Evolutionary conservation across 768 basidiomycete genomes (phyloP).

Genomic region (Brasilioporus rufonigricans): DNA sequence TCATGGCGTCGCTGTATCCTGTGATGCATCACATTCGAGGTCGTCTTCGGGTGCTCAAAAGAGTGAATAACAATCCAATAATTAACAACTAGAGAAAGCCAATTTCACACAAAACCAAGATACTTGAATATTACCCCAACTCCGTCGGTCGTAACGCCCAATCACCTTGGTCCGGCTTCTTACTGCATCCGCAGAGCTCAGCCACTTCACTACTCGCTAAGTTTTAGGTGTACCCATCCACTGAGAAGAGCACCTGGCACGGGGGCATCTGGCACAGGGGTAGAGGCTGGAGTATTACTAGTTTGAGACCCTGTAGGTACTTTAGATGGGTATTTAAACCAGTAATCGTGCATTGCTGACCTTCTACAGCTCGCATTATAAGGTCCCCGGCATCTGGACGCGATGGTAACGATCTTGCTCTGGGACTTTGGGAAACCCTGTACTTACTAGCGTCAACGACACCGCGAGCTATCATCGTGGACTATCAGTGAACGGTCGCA

Average conservation of each 20-base stretch:
- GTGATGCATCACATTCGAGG: neutral
- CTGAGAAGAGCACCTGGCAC: slow-evolving; percentile 7
- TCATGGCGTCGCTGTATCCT: neutral
- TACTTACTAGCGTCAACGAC: slow-evolving; percentile 1
- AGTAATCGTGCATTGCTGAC: slow-evolving; percentile 5
- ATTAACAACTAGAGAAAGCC: neutral
- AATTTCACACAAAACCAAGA: neutral
- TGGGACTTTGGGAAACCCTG: neutral
- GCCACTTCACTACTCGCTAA: slow-evolving; percentile 1
- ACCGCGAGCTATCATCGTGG: neutral
- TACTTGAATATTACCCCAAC: neutral
- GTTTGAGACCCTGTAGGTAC: neutral
- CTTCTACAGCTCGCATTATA: neutral
- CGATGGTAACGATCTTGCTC: neutral
- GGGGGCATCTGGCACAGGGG: no score
- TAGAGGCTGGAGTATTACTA: neutral
- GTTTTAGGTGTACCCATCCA: slow-evolving; percentile 10
- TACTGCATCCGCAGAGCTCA: neutral
- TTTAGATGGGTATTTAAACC: neutral
- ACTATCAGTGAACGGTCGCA: neutral
- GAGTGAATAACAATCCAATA: neutral
- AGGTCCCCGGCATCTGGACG: neutral
- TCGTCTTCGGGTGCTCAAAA: neutral
- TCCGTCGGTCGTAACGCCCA: neutral
- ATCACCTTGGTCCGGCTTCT: neutral